Base-by-base conservation (phyloP, 2,329 filamentous ascomycete species). In the Metarhizium robertsii region DNA sequence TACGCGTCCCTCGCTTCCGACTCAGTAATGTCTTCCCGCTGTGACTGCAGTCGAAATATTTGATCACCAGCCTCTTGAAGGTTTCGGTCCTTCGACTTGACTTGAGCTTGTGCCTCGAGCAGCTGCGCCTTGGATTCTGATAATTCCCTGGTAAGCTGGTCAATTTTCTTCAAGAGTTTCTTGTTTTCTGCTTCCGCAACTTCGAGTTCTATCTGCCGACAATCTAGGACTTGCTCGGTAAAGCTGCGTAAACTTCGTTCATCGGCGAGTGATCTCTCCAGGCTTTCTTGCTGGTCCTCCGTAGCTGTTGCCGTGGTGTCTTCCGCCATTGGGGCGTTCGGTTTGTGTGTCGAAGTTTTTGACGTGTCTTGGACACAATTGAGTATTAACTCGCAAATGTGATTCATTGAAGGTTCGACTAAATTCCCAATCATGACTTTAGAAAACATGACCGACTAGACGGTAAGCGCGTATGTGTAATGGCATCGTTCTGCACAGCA, bases 151-250 rank as follows among this genome's bases (percentile, higher is more conserved):
- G 66, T 61, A 20, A 72, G 63, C 6, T 56, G 53, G 20, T 68
- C 69, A 18, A 71, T 36, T 52, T 65, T 63, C 16, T 61, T 62
- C 14, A 57, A 55, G 34, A 71, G 62, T 32, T 59, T 60, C 45
- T 57, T 58, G 51, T 66, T 69, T 45, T 67, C 64, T 8, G 57
- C 55, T 55, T 72, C 68, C 49, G 65, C 61, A 6, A 54, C 47
- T 50, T 71, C 67, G 16, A 72, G 61, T 48, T 72, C 69, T 50
- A 63, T 61, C 29, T 72, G 70, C 52, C 69, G 66, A 20, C 62
- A 66, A 52, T 72, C 70, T 46, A 72, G 53, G n/a, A 72, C 69
- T 11, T 64, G 61, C 52, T 72, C 69, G 5, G 69, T 70, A 58
- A 68, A 72, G 29, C 59, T 64, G 45, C 69, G 67, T n/a, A 72